Evolutionary conservation across 495 filamentous ascomycete species (phyloP).

Genomic region (Penicillium coffeae): DNA sequence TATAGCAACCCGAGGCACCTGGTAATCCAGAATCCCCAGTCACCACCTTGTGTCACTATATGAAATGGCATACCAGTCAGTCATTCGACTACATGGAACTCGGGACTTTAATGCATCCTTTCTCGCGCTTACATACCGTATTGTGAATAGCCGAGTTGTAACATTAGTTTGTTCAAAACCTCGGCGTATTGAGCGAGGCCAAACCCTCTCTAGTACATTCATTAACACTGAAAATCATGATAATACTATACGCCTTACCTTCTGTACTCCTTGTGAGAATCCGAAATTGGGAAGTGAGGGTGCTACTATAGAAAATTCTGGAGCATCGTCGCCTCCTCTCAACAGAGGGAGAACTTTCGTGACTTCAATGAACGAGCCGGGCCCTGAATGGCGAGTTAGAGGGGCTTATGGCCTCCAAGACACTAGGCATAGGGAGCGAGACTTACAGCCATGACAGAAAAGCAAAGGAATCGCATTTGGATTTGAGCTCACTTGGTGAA

Average conservation of each 20-base stretch:
- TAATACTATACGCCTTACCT: no score
- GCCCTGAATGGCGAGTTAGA: constrained; percentile 15
- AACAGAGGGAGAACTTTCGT: constrained; percentile 32
- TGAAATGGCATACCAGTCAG: neutral
- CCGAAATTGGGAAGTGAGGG: constrained; percentile 42
- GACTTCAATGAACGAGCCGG: constrained; percentile 40
- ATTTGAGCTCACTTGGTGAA: constrained; percentile 35
- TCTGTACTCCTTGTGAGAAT: constrained; percentile 31
- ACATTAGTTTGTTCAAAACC: constrained; percentile 62
- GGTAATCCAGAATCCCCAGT: constrained; percentile 64
- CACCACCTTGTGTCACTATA: constrained; percentile 59
- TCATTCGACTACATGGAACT: neutral
- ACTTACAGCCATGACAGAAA: constrained; percentile 44
- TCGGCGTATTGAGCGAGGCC: constrained; percentile 59
- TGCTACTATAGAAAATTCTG: constrained; percentile 43
- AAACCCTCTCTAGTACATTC: constrained; percentile 49
- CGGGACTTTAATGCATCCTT: neutral
- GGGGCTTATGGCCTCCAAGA: neutral
- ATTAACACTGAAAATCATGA: no score
- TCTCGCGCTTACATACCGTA: constrained; percentile 48
- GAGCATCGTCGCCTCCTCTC: constrained; percentile 15
- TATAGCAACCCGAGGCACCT: constrained; percentile 54
- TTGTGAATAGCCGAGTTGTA: constrained; percentile 57
- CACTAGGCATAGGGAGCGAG: neutral
- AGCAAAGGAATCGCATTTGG: constrained; percentile 39